A percentile compares a stretch with the other conserved stretches of the same genome.
These are phyloP conservation scores for Ceratobasidium papillatum DNA, from an alignment of 1,284 basidiomycete species.

Conservation along the genomic window DNA sequence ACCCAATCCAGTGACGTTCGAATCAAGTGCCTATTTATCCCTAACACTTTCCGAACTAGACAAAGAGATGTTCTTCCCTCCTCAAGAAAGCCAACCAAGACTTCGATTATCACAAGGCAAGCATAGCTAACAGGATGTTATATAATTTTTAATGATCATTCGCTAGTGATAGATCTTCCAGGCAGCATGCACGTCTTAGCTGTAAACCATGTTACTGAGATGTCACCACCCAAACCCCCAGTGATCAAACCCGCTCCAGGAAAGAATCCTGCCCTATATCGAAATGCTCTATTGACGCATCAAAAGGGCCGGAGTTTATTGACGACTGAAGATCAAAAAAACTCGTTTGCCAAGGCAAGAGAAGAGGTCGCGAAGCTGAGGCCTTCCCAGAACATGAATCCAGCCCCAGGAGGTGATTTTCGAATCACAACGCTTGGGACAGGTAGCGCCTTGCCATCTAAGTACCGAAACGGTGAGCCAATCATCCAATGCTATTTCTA, in stretches of 20 bases:
- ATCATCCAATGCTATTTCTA: neutral
- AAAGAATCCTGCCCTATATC: conserved; percentile 45
- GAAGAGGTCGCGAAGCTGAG: conserved; percentile 5
- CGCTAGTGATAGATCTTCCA: conserved; percentile 61
- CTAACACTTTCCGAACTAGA: conserved; percentile 79
- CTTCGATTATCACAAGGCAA: conserved; percentile 51
- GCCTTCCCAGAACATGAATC: neutral
- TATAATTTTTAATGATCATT: neutral
- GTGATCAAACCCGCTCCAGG: conserved; percentile 47
- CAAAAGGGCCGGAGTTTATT: conserved; percentile 13
- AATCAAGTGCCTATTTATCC: conserved; percentile 75
- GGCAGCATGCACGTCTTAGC: conserved; percentile 56
- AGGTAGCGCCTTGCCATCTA: conserved; percentile 84
- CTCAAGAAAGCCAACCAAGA: conserved; percentile 60
- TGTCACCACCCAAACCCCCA: conserved; percentile 62
- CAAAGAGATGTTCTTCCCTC: conserved; percentile 74
- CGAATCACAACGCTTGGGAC: conserved; percentile 85
- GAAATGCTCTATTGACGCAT: neutral
- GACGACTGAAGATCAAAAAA: conserved; percentile 18
- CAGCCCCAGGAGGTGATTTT: conserved; percentile 68
- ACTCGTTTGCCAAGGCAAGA: conserved; percentile 51
- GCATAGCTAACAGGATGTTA: conserved; percentile 52
- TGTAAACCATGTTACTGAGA: conserved; percentile 53
- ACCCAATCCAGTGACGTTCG: conserved; percentile 77
- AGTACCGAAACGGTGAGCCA: conserved; percentile 78